These are phyloP conservation scores for Taphrina populina DNA, from an alignment of 1,139 yeast species.

Conservation along the genomic window DNA sequence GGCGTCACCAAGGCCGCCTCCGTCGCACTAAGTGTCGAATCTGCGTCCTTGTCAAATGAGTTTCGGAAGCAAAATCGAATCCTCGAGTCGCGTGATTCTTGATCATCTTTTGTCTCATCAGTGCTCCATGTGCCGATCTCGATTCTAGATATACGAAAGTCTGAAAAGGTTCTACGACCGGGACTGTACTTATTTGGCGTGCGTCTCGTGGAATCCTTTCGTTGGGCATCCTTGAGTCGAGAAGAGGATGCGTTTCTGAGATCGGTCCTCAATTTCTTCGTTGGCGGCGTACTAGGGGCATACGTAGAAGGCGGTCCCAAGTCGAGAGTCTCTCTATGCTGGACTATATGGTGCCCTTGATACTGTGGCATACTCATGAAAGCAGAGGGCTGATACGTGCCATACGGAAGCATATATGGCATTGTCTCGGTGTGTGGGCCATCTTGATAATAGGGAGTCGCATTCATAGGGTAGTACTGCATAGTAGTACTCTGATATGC, in stretches of 20 bases:
- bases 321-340: too few species aligned
- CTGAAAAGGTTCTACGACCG: constrained; percentile 36
- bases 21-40: constrained; percentile 36
- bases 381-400: constrained; percentile 1
- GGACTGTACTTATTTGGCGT: neutral
- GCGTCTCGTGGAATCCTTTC: too few species aligned
- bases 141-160: constrained; percentile 40
- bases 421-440: neutral
- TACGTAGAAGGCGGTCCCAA: too few species aligned
- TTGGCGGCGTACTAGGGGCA: constrained; percentile 5
- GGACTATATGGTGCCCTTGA: too few species aligned
- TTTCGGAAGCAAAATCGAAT: constrained; percentile 33
- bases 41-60: constrained; percentile 29
- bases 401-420: constrained; percentile 16
- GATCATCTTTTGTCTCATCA: constrained; percentile 37
- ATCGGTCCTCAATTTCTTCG: neutral
- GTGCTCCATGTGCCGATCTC: constrained; percentile 39
- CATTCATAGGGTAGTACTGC: too few species aligned
- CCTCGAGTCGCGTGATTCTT: constrained; percentile 39
- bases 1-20: constrained; percentile 41
- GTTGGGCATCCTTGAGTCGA: too few species aligned
- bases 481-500: too few species aligned
- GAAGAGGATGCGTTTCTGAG: neutral
- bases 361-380: too few species aligned
- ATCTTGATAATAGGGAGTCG: too few species aligned